Evolutionary conservation across 2,329 filamentous ascomycete genomes (phyloP), one percentile per base, ranked within the genome.

Genomic region (Fonsecaea pugnacius): DNA sequence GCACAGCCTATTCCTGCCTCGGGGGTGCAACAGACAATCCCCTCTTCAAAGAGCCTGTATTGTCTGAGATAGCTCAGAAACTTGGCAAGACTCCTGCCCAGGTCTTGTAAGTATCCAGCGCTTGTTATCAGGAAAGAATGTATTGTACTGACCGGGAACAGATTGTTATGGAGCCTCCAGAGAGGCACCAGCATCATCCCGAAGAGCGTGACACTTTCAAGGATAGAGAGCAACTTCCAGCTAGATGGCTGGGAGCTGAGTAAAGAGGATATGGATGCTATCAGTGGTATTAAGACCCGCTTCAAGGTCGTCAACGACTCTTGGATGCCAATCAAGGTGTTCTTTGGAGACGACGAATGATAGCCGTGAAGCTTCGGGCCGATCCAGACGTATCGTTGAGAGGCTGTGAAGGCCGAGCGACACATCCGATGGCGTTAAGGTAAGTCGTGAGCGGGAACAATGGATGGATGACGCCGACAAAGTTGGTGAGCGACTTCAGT

Each of bases 171-270:
- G 91, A 91, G 91, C 69, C 79, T 95, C 61, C 86, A 90, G 76
- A 88, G 92, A 74, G 91, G 89, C 65, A 91, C 89, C 82, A 90
- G 87, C 69, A 91, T 96, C 59, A 92, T 96, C 72, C 91, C 91
- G 72, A 96, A 96, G 84, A 90, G 86, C 60, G 89, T 93, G 63
- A 92, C 86, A 69, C 84, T 87, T 69, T 82, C 82, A 58, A 85
- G 91, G 52, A 92, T 96, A 73, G 82, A 90, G 77, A 85, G 80
- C 66, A 96, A 96, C 83, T 91, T 87, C 71, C 85, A 89, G 76
- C 81, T 91, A 61, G 86, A 92, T 76, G 90, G 88, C 60, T 93
- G 88, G 87, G 81, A 85, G 64, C 79, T 96, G 76, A 88, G 84
- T 2, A 83, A 84, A 4, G 89, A 91, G 52, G 91, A 96, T 79